Evolutionary conservation across 2,329 filamentous ascomycete species (phyloP).

Genomic region (Calonectria pauciramosa): DNA sequence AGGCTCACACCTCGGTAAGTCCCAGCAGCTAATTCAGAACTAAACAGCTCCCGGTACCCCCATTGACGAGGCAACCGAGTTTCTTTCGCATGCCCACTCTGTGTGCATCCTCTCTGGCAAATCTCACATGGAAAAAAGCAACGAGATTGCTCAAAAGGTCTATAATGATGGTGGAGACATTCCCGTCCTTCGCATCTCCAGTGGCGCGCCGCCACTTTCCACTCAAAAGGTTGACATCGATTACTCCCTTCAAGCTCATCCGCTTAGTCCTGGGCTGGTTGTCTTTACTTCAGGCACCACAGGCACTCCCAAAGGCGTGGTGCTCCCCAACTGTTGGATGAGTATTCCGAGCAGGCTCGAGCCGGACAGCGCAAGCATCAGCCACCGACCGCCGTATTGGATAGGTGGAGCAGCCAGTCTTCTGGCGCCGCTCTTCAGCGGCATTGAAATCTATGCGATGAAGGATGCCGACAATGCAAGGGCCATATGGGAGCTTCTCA

Average conservation of each 20-base stretch:
- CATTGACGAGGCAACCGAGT: neutral
- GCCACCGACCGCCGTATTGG: neutral
- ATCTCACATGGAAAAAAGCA: neutral
- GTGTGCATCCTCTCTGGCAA: neutral
- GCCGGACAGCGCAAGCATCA: neutral
- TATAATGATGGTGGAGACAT: neutral
- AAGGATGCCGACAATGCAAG: neutral
- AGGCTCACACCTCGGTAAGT: no score
- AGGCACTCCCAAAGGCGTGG: neutral
- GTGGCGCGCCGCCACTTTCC: neutral
- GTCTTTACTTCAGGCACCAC: neutral
- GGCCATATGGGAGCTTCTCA: neutral
- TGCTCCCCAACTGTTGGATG: neutral
- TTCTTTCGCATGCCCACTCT: neutral
- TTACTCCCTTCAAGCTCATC: neutral
- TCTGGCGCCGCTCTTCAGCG: neutral
- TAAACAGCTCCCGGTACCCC: neutral
- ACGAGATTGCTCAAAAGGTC: neutral
- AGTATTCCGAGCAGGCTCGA: neutral
- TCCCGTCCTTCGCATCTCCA: neutral
- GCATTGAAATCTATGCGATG: neutral
- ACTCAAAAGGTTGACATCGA: neutral
- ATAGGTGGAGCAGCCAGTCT: neutral
- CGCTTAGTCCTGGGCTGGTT: neutral
- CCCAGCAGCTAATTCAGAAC: neutral